phyloP scores from a whole-genome alignment of 1,139 yeast genomes.

The Taphrina pruni region DNA sequence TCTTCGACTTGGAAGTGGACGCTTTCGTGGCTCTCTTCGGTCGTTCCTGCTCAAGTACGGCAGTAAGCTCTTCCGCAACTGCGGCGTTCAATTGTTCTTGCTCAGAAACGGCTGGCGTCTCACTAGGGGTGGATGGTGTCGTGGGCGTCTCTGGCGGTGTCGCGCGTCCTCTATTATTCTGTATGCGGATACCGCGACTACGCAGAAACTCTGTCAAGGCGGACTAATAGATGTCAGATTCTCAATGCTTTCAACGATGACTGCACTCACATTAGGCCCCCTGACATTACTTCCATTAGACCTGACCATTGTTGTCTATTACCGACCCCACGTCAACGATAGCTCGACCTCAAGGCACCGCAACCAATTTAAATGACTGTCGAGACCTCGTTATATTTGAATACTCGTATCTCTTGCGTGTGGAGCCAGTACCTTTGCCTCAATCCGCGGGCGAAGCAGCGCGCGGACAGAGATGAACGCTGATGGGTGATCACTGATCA shows the following conservation, averaged over 20 bases:
- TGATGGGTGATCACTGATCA: background rate
- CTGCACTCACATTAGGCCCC: conserved; percentile 34
- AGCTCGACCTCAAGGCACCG: too few species aligned
- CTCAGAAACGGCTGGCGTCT: conserved; percentile 5
- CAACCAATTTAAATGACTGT: too few species aligned
- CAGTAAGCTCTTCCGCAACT: conserved; percentile 20
- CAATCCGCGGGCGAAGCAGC: background rate
- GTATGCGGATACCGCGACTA: conserved; percentile 34
- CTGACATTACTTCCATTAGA: conserved; percentile 33
- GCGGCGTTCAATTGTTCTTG: conserved; percentile 19
- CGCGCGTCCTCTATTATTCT: conserved; percentile 23
- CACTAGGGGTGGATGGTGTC: conserved; percentile 4
- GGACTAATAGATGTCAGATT: conserved; percentile 11
- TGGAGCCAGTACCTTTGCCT: too few species aligned
- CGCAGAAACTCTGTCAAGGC: conserved; percentile 40
- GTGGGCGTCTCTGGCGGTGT: conserved; percentile 15
- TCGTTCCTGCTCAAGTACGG: conserved; percentile 4
- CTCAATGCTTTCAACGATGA: too few species aligned
- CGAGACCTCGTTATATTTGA: too few species aligned
- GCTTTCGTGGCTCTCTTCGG: conserved; percentile 1
- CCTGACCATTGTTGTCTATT: too few species aligned
- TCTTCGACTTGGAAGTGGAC: conserved; percentile 24
- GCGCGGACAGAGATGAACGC: background rate
- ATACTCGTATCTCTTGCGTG: too few species aligned
- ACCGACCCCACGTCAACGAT: too few species aligned